phyloP scores from a whole-genome alignment of 2,329 filamentous ascomycete genomes.

The Drechslera avenae region DNA sequence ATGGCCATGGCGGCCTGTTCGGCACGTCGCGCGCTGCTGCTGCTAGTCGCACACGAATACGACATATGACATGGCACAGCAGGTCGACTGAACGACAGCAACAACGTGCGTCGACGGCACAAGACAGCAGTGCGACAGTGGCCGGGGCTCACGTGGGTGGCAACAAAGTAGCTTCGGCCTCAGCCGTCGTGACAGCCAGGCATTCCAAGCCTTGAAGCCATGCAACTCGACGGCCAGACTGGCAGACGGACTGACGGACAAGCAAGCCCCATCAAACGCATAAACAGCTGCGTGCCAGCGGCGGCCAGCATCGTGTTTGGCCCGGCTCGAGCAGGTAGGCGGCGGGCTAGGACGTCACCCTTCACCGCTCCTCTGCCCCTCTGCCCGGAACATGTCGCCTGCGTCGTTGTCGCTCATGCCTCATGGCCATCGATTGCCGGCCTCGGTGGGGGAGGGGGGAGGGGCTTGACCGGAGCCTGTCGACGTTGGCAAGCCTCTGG shows the following conservation, averaged over 20 bases:
- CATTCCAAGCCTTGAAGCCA: conserved; percentile 12
- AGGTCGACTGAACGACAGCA: conserved; percentile 13
- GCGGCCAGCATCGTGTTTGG: conserved; percentile 23
- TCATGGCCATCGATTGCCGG: conserved; percentile 13
- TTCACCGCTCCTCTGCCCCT: conserved; percentile 36
- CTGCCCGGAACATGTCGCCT: conserved; percentile 10
- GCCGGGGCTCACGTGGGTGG: conserved; percentile 37
- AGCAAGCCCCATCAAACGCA: conserved; percentile 25
- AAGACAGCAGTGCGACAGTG: conserved; percentile 38
- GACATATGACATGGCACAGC: conserved; percentile 17
- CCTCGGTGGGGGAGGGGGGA: conserved; percentile 25
- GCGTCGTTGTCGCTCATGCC: conserved; percentile 17
- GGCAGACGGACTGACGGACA: no score
- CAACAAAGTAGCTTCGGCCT: conserved; percentile 1
- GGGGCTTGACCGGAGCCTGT: conserved; percentile 19
- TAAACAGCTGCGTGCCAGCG: conserved; percentile 20
- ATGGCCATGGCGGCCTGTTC: conserved; percentile 24
- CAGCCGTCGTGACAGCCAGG: no score
- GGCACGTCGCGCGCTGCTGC: conserved; percentile 1
- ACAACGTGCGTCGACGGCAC: conserved; percentile 41
- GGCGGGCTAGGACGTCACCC: conserved; percentile 28
- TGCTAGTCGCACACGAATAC: conserved; percentile 9
- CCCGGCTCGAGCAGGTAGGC: conserved; percentile 26
- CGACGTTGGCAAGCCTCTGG: conserved; percentile 28
- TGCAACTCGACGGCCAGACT: not conserved